These are phyloP conservation scores for Backusella morwellensis DNA, from an alignment of 192 early-diverging fungal species.

Conservation along the genomic window DNA sequence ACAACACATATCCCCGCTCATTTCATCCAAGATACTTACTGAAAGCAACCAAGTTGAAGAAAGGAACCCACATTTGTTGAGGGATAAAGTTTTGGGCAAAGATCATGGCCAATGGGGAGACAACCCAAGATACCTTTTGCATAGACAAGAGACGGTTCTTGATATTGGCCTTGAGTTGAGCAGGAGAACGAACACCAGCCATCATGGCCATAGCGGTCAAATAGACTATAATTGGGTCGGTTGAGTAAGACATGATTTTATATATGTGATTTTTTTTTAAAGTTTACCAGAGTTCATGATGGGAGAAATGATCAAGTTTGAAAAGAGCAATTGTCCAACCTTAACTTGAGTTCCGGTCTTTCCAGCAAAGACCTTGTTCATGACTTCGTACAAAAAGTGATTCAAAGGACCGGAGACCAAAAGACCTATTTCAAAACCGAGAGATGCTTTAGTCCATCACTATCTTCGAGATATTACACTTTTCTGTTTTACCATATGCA, in stretches of 20 bases:
- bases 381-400: constrained; percentile 73
- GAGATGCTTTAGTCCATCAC: neutral
- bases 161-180: constrained; percentile 54
- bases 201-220: constrained; percentile 81
- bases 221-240: constrained; percentile 54
- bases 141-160: constrained; percentile 62
- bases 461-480: neutral
- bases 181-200: constrained; percentile 62
- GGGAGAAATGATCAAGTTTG: constrained; percentile 80
- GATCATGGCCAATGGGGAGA: constrained; percentile 77
- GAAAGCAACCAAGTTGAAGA: constrained; percentile 87
- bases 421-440: constrained; percentile 48
- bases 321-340: constrained; percentile 69
- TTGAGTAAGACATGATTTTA: neutral
- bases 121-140: constrained; percentile 82
- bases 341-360: constrained; percentile 63
- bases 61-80: constrained; percentile 84
- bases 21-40: constrained; percentile 29
- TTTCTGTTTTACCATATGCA: constrained; percentile 57
- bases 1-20: neutral
- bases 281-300: constrained; percentile 78
- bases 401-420: constrained; percentile 80
- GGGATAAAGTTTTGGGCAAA: constrained; percentile 77
- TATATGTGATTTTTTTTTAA: neutral
- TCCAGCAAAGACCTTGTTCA: constrained; percentile 73